Conservation (phyloP, 768 basidiomycete genomes). For the Rhizopogon vinicolor region DNA sequence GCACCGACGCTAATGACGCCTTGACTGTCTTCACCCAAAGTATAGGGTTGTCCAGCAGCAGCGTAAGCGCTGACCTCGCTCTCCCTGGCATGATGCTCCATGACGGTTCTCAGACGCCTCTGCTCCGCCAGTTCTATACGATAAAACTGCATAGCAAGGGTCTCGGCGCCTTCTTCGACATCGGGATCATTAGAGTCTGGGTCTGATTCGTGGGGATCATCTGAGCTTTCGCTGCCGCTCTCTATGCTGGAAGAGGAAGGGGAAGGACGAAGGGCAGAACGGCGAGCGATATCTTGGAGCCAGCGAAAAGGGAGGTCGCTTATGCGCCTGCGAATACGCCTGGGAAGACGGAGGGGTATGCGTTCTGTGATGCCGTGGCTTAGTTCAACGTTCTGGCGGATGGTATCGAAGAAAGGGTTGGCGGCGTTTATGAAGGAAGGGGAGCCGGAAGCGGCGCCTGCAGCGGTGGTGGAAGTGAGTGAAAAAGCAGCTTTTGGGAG, state of each 20-base stretch:
- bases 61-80: slow-evolving; percentile 19
- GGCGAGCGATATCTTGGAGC: slow-evolving; percentile 67
- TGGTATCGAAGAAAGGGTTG: slow-evolving; percentile 95
- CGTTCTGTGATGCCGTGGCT: slow-evolving; percentile 71
- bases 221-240: slow-evolving; percentile 31
- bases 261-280: slow-evolving; percentile 30
- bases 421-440: slow-evolving; percentile 26
- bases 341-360: slow-evolving; percentile 64
- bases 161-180: slow-evolving; percentile 68
- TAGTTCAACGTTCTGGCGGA: slow-evolving; percentile 84
- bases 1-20: neutral
- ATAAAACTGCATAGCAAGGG: slow-evolving; percentile 91
- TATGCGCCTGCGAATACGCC: slow-evolving; percentile 49
- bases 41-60: slow-evolving; percentile 7
- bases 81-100: slow-evolving; percentile 85
- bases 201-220: slow-evolving; percentile 27
- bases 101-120: slow-evolving; percentile 79
- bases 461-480: slow-evolving; percentile 36
- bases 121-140: slow-evolving; percentile 90
- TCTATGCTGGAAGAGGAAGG: slow-evolving; percentile 9
- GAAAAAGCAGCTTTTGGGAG: slow-evolving; percentile 66
- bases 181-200: slow-evolving; percentile 32
- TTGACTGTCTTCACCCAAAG: neutral
- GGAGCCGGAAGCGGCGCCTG: slow-evolving; percentile 15
- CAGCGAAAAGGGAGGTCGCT: slow-evolving; percentile 75